These are phyloP conservation scores for Phytophthora quininea DNA, from an alignment of 352 stramenopile species.

Conservation along the genomic window DNA sequence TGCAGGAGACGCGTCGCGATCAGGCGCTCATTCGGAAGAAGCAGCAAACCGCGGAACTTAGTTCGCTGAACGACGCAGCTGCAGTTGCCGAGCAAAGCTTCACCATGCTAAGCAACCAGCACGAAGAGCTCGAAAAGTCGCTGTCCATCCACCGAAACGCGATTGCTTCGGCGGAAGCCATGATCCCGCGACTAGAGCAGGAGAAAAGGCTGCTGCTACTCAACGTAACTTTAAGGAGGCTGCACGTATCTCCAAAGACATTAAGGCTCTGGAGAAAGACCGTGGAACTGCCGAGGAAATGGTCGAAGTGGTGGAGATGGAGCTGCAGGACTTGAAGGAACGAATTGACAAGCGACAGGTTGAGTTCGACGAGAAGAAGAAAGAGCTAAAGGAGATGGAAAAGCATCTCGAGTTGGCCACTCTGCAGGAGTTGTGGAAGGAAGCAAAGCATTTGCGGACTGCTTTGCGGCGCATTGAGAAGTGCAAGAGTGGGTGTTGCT, in stretches of 20 bases:
- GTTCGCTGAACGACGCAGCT: constrained; percentile 67
- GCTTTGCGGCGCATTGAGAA: constrained; percentile 73
- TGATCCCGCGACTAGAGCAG: constrained; percentile 78
- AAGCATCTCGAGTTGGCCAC: constrained; percentile 74
- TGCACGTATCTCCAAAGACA: constrained; percentile 84
- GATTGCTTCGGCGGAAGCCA: constrained; percentile 78
- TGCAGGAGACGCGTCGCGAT: constrained; percentile 73
- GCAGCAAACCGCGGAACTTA: constrained; percentile 74
- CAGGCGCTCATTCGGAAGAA: constrained; percentile 76
- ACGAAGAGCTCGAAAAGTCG: constrained; percentile 80
- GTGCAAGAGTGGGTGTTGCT: constrained; percentile 63
- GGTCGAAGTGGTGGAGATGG: constrained; percentile 85
- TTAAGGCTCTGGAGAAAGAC: constrained; percentile 88
- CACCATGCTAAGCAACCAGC: constrained; percentile 72
- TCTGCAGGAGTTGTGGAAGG: constrained; percentile 80
- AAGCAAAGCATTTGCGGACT: constrained; percentile 62
- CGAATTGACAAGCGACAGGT: constrained; percentile 70
- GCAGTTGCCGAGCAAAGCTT: constrained; percentile 80
- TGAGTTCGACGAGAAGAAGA: constrained; percentile 80
- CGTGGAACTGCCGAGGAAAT: constrained; percentile 78
- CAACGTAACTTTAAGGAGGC: constrained; percentile 90
- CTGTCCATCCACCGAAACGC: constrained; percentile 76
- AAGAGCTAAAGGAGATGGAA: constrained; percentile 75
- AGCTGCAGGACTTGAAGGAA: constrained; percentile 79
- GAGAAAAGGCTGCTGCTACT: constrained; percentile 81